These are phyloP conservation scores for Eleusine indica DNA, from an alignment of 176 grass and related monocot genomes.

Conservation along the genomic window DNA sequence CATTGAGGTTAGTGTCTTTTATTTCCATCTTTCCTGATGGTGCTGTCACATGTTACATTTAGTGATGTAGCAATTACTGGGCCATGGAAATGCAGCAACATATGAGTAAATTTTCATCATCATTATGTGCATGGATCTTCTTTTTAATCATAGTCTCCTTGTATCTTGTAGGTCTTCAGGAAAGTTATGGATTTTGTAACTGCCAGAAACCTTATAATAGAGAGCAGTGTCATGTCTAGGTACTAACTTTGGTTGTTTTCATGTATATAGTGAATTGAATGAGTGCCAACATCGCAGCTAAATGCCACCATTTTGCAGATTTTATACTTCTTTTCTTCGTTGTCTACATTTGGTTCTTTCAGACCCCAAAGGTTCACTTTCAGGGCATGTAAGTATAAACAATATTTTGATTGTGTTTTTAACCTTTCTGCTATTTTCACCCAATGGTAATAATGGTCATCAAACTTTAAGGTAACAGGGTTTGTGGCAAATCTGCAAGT, in stretches of 20 bases:
- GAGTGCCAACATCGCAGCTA: conserved; percentile 32
- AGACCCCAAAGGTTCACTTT: conserved; percentile 75
- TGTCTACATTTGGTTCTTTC: conserved; percentile 86
- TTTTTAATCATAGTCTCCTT: conserved; percentile 30
- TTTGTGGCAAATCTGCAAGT: conserved; percentile 81
- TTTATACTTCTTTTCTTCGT: conserved; percentile 72
- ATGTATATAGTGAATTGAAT: conserved; percentile 29
- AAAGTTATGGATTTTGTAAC: conserved; percentile 91
- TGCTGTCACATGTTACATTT: conserved; percentile 21
- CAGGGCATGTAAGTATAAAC: conserved; percentile 81
- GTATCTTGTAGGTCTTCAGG: conserved; percentile 65
- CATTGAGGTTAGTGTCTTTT: conserved; percentile 63
- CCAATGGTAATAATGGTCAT: conserved; percentile 47
- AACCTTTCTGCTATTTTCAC: conserved; percentile 12
- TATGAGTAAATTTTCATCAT: background rate
- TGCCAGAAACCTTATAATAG: conserved; percentile 74
- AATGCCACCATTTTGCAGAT: conserved; percentile 54
- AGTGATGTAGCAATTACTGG: background rate
- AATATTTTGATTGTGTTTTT: conserved; percentile 24
- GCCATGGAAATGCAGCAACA: conserved; percentile 15
- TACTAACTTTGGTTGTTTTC: conserved; percentile 42
- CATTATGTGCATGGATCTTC: background rate
- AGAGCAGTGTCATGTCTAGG: conserved; percentile 84
- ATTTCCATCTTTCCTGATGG: conserved; percentile 17
- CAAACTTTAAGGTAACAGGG: conserved; percentile 86